phyloP scores from a whole-genome alignment of 163 green algal species.

The Coccomyxa subellipsoidea region DNA sequence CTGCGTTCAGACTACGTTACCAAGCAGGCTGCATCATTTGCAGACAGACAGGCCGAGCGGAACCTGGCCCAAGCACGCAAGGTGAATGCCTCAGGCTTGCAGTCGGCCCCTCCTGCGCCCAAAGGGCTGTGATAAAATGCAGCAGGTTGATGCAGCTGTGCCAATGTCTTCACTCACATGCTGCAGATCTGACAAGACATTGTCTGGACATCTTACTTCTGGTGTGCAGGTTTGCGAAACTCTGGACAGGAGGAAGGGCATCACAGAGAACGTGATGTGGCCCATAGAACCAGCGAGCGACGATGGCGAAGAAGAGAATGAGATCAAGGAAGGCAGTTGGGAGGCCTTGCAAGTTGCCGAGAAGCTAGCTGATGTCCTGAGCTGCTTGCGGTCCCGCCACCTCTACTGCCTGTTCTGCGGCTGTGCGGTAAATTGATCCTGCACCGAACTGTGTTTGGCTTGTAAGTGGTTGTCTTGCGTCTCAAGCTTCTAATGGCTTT shows the following conservation, averaged over 20 bases:
- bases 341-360: neutral
- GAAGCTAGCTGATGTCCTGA: neutral
- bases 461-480: neutral
- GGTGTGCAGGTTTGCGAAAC: slow-evolving; percentile 30
- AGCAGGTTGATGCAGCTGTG: too few relatives aligned
- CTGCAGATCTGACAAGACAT: too few relatives aligned
- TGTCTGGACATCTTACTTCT: too few relatives aligned
- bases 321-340: neutral
- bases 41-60: slow-evolving; percentile 18
- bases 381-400: neutral
- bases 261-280: slow-evolving; percentile 28
- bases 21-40: neutral
- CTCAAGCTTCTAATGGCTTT: neutral
- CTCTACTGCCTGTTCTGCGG: slow-evolving; percentile 1
- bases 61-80: slow-evolving; percentile 26
- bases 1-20: neutral
- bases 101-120: too few relatives aligned
- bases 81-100: neutral
- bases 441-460: too few relatives aligned
- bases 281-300: neutral
- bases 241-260: slow-evolving; percentile 28
- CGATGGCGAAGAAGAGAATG: neutral
- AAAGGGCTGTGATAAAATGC: neutral
- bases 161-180: too few relatives aligned
- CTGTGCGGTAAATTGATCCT: neutral